A percentile compares a stretch with the other conserved stretches of the same genome.
Conservation (phyloP, 257 asterid genomes). For the Solanum tarijense region DNA sequence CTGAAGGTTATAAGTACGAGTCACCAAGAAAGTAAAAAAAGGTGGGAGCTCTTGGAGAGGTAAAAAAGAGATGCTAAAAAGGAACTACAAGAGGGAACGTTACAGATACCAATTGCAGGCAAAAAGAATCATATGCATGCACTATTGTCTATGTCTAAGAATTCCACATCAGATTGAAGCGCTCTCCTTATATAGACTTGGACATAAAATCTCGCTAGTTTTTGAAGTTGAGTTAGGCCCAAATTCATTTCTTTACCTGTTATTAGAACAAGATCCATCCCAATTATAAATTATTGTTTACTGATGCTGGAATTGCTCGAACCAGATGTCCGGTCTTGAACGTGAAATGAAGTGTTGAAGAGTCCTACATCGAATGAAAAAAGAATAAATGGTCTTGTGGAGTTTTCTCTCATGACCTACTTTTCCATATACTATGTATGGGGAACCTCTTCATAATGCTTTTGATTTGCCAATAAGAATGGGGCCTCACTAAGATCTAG, state of each 20-base stretch:
- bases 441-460: not conserved
- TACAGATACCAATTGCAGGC: not conserved
- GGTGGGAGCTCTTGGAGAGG: too few relatives aligned
- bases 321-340: fast-evolving
- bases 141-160: not conserved
- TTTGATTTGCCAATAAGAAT: not conserved
- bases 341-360: fast-evolving
- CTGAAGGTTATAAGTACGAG: not conserved
- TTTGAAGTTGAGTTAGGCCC: too few relatives aligned
- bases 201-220: not conserved
- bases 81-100: not conserved
- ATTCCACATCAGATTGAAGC: not conserved
- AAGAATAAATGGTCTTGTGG: too few relatives aligned
- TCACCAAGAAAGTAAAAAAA: too few relatives aligned
- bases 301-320: not conserved
- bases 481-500: not conserved
- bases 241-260: not conserved
- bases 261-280: not conserved
- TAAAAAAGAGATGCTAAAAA: too few relatives aligned
- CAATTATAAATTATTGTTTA: too few relatives aligned
- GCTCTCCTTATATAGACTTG: not conserved
- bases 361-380: too few relatives aligned
- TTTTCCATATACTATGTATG: not conserved
- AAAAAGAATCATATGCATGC: not conserved
- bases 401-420: too few relatives aligned